Base-by-base conservation (phyloP, 768 basidiomycete species). In the Leucocoprinus leucothites region DNA sequence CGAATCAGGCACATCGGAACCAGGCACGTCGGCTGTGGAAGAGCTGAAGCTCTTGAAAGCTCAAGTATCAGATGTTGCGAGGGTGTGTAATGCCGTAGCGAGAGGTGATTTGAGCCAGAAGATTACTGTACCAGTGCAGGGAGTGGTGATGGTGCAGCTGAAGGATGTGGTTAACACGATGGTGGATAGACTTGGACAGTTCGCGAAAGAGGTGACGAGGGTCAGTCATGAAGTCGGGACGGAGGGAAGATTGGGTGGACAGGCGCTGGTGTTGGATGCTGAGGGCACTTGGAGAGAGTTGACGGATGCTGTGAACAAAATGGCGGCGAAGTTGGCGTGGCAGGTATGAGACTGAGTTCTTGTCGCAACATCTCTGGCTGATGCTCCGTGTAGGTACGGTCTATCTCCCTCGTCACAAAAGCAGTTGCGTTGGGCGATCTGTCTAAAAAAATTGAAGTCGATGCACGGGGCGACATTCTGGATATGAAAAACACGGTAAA, bases 351-450 rank as follows among this genome's bases (percentile, higher is more conserved):
- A n/a, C 31, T 31, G 5, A 5, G 31, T 31, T 31, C 31, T 31
- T 5, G 31, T 31, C 31, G 5, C 6, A 31, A 5, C 6, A 11
- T 31, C 6, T 11, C 11, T 31, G 31, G 31, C 5, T 31, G 5
- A 31, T 31, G 5, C 11, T 5, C 5, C 31, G 31, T 5, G 31
- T 31, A 31, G 31, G 11, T 11, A 5, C 31, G 31, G 31, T 90
- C 88, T 47, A 94, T 94, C 55, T 91, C 93, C 6, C 83, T 85
- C 57, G 95, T 98, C 57, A 96, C 95, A 18, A 94, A 91, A 71
- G 95, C 94, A 3, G 94, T 97, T 66, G 94, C 94, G 0, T 73
- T 88, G 48, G 94, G 94, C 19, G 94, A 98, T 70, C 72, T 94
- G 61, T 86, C 83, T 48, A 90, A 91, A 68, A 91, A 89, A 67